Base-by-base conservation (phyloP, 345 rosid species). In the Moricandia arvensis region DNA sequence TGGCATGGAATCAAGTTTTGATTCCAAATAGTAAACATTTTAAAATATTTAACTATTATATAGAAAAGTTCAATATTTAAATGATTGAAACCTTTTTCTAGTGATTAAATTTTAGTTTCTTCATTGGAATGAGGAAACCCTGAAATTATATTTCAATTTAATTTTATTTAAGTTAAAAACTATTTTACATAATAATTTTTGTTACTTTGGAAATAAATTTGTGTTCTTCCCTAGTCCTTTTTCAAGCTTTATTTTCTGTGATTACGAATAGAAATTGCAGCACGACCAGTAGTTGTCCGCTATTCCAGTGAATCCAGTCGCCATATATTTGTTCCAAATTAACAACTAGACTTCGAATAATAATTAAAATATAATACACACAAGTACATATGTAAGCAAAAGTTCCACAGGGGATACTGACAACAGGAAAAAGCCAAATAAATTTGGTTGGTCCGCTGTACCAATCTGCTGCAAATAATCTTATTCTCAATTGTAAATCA, bases 381-480 rank as follows among this genome's bases (percentile, higher is more conserved):
- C 49, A 76, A 38, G 68, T 75, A 33, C 63, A 62, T 53, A 63
- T 55, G 71, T 70, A 70, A 70, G 75, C 71, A 65, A 70, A 70
- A 76, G 80, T 76, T 31, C 75, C 13, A 55, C 59, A 43, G 53
- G 65, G 75, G 53, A 76, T 69, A 60, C 66, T 63, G 80, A 63
- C 80, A 76, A 76, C 60, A 70, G 70, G 80, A 70, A 76, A 76
- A 70, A 29, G 65, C 71, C 80, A 76, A 76, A 69, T 21, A 63
- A 41, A 55, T 35, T 70, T 70, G 75, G 75, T 70, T 76, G 71
- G 80, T 76, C 75, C 53, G 71, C 75, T 76, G 63, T 76, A 76
- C 53, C 66, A 55, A 31, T 70, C 75, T 55, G 65, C 24, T 63
- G 33, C 31, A 41, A 10, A 55, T 9, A 43, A 55, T 63, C 63